These are phyloP conservation scores for Centaurea solstitialis DNA, from an alignment of 129 eudicot genomes.

Conservation along the genomic window DNA sequence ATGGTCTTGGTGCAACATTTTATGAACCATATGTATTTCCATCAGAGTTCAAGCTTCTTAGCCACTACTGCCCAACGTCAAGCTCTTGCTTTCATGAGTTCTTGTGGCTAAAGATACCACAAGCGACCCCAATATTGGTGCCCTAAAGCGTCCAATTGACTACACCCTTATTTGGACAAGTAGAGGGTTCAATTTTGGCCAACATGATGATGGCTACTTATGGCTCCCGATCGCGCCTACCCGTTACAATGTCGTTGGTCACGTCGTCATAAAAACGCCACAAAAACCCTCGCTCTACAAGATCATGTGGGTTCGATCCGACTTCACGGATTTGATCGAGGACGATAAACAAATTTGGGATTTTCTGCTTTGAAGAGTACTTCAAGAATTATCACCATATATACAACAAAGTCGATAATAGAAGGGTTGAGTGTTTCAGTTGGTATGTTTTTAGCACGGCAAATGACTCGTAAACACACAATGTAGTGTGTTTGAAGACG, in stretches of 20 bases:
- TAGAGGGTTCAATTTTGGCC: conserved; percentile 17
- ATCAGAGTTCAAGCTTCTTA: conserved; percentile 35
- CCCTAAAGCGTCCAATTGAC: conserved; percentile 36
- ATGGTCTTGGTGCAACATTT: conserved; percentile 38
- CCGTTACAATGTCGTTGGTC: conserved; percentile 46
- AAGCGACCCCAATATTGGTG: neutral
- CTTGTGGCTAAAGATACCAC: conserved; percentile 41
- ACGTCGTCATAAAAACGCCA: conserved; percentile 43
- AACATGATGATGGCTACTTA: conserved; percentile 35
- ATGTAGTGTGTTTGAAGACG: conserved; percentile 30
- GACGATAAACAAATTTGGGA: conserved; percentile 35
- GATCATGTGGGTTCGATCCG: conserved; percentile 36
- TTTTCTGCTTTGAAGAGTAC: too few relatives aligned
- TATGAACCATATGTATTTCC: conserved; percentile 46
- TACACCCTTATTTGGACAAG: conserved; percentile 51
- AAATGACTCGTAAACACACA: neutral
- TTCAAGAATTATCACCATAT: conserved; percentile 3
- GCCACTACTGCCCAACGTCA: conserved; percentile 32
- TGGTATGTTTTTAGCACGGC: conserved; percentile 39
- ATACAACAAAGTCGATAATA: conserved; percentile 12
- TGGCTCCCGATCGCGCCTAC: conserved; percentile 49
- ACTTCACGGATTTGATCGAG: conserved; percentile 32
- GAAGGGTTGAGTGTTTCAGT: conserved; percentile 23
- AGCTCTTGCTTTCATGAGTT: conserved; percentile 20
- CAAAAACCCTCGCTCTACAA: conserved; percentile 34